Evolutionary conservation across 2,329 filamentous ascomycete species (phyloP).

Genomic region (Diplodia corticola): DNA sequence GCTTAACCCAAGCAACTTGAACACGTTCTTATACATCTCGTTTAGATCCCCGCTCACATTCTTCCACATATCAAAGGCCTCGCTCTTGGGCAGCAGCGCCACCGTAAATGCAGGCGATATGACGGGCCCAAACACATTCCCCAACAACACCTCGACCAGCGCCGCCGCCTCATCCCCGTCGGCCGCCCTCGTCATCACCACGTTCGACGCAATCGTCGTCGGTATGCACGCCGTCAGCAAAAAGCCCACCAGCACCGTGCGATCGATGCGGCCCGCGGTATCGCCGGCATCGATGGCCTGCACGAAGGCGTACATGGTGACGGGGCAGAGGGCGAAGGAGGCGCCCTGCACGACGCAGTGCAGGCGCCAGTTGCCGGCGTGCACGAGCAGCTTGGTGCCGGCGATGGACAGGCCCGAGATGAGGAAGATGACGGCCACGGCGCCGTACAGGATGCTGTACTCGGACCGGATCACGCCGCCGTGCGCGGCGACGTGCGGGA

Average conservation of each 20-base stretch:
- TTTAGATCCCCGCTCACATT: slow-evolving; percentile 8
- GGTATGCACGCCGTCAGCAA: slow-evolving; percentile 22
- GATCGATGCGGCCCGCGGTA: not conserved
- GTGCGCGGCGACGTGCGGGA: slow-evolving; percentile 20
- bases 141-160: slow-evolving; percentile 20
- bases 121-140: slow-evolving; percentile 21
- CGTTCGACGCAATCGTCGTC: slow-evolving; percentile 21
- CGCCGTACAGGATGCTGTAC: slow-evolving; percentile 24
- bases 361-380: slow-evolving; percentile 22
- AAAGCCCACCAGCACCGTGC: slow-evolving; percentile 17
- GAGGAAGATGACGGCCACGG: slow-evolving; percentile 23
- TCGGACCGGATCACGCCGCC: slow-evolving; percentile 20
- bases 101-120: slow-evolving; percentile 20
- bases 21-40: slow-evolving; percentile 21
- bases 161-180: slow-evolving; percentile 21
- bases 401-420: slow-evolving; percentile 18
- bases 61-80: slow-evolving; percentile 10
- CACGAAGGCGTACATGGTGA: slow-evolving; percentile 20
- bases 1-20: slow-evolving; percentile 18
- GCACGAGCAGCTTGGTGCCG: slow-evolving; percentile 7
- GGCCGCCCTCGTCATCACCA: slow-evolving; percentile 21
- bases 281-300: slow-evolving; percentile 15
- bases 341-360: slow-evolving; percentile 21
- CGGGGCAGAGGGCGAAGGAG: slow-evolving; percentile 10
- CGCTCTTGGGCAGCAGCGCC: slow-evolving; percentile 12